phyloP scores from a whole-genome alignment of 768 basidiomycete genomes.

The Nidularia sp. region DNA sequence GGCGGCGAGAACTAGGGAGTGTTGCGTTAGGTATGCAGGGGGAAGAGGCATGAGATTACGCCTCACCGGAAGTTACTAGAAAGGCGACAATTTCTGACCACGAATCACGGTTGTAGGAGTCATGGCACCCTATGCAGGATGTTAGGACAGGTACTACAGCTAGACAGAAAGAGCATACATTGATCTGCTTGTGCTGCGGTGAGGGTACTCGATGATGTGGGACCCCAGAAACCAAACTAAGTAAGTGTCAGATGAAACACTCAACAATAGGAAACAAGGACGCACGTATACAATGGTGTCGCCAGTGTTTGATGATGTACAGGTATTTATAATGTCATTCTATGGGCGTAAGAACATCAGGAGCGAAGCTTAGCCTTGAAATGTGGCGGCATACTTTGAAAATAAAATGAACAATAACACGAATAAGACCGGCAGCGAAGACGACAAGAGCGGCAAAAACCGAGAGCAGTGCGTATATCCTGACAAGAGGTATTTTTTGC shows the following conservation, averaged over 20 bases:
- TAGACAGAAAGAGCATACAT: conserved; percentile 32
- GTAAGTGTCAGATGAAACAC: neutral
- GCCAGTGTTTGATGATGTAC: conserved; percentile 35
- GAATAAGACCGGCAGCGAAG: conserved; percentile 46
- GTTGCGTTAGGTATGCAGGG: neutral
- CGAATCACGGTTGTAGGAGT: conserved; percentile 58
- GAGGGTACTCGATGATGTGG: conserved; percentile 20
- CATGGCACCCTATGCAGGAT: conserved; percentile 50
- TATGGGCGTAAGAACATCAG: conserved; percentile 13
- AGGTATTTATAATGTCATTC: conserved; percentile 58
- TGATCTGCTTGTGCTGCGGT: conserved; percentile 35
- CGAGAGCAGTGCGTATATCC: conserved; percentile 53
- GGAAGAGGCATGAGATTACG: neutral
- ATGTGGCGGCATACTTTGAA: conserved; percentile 47
- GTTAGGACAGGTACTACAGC: conserved; percentile 6
- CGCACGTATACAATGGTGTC: conserved; percentile 30
- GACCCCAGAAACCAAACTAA: conserved; percentile 55
- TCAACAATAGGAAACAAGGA: neutral
- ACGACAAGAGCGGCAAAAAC: conserved; percentile 43
- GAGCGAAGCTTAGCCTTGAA: neutral
- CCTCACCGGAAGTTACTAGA: conserved; percentile 55
- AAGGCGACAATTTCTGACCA: conserved; percentile 66
- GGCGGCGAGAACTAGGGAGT: conserved; percentile 41
- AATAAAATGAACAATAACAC: conserved; percentile 61
- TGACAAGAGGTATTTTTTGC: conserved; percentile 54